These are phyloP conservation scores for Dictyostelium purpureum DNA, from an alignment of 78 protist genomes.

Conservation along the genomic window DNA sequence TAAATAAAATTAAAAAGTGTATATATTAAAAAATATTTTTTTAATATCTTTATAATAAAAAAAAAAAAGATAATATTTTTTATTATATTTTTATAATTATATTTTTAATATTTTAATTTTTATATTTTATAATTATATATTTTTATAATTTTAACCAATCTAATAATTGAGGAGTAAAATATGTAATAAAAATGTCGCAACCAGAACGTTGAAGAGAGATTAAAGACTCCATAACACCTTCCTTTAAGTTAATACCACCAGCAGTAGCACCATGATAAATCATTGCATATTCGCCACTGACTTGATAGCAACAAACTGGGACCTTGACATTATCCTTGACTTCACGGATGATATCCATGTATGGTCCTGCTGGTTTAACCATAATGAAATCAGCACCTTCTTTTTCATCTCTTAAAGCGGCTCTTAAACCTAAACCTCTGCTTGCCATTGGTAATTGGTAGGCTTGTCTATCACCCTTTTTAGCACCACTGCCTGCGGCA, in stretches of 20 bases:
- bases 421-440: slow-evolving; percentile 85
- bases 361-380: slow-evolving; percentile 95
- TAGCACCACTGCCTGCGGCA: slow-evolving; percentile 82
- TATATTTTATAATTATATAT: neutral
- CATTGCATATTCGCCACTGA: slow-evolving; percentile 92
- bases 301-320: slow-evolving; percentile 89
- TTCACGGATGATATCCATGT: slow-evolving; percentile 87
- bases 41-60: neutral
- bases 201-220: slow-evolving; percentile 87
- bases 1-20: too few relatives aligned
- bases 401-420: slow-evolving; percentile 76
- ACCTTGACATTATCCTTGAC: slow-evolving; percentile 60
- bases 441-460: slow-evolving; percentile 92
- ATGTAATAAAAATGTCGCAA: slow-evolving; percentile 88
- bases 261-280: slow-evolving; percentile 83
- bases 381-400: slow-evolving; percentile 95
- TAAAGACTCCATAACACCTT: slow-evolving; percentile 79
- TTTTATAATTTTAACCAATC: slow-evolving; percentile 77
- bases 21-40: neutral
- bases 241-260: slow-evolving; percentile 75
- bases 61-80: neutral
- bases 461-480: slow-evolving; percentile 86
- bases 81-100: neutral
- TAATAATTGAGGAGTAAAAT: slow-evolving; percentile 84
- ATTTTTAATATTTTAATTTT: neutral